Base-by-base conservation (phyloP, 345 rosid genomes). In the Orychophragmus violaceus region DNA sequence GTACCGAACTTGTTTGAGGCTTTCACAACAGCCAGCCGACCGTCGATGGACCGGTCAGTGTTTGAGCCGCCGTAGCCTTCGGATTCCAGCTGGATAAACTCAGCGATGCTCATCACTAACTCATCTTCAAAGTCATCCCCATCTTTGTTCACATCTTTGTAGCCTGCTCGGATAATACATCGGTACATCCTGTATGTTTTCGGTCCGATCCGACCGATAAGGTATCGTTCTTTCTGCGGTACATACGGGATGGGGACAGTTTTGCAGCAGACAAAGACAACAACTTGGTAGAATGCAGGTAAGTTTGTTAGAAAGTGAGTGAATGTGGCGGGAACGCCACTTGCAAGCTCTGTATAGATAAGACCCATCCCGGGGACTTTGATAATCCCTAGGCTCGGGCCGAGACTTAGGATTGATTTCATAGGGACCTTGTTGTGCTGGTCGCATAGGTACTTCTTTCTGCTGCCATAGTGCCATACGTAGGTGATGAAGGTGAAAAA, bases 291-390 rank as follows among this genome's bases (percentile, higher is more conserved):
- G 70, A 94, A 90, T 45, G 96, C 95, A 0, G 97, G 99, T 58
- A 90, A 76, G 77, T 90, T 84, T 57, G 89, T 82, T 25, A 94
- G 76, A 75, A 94, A 94, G 69, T 85, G 91, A 61, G 89, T 80
- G 79, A 94, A 87, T 3, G 95, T 80, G 45, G 89, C 76, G 0
- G 99, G 97, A 70, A 94, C 79, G 17, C 97, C 95, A 17, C 77
- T 83, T 8, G 88, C 91, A 21, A 90, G 81, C 71, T 83, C 91
- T 0, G 99, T 85, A 74, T 83, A 94, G 76, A 94, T 76, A 39
- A 94, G 91, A 54, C 97, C 97, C 28, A 94, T 94, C 45, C 97
- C 99, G 0, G 97, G 99, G 66, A 88, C 84, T 74, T 90, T 83
- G 54, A 94, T 81, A 29, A 90, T 80, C 35, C 97, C 97, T 0